These are phyloP conservation scores for Yamadazyma akitaensis DNA, from an alignment of 805 yeast species.

Conservation along the genomic window DNA sequence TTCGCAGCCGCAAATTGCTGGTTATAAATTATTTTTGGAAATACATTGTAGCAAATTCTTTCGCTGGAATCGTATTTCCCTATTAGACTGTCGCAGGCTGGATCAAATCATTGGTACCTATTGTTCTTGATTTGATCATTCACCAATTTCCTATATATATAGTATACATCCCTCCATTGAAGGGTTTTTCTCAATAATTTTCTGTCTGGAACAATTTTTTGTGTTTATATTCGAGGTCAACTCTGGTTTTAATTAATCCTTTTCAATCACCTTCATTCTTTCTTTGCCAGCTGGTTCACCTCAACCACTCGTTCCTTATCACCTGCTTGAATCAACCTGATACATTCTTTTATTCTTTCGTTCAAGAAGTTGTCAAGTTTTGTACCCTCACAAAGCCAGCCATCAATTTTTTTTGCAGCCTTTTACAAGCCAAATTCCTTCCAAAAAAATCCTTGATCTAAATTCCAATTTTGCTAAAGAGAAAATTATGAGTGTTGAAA, in stretches of 20 bases:
- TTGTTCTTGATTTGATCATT: conserved; percentile 1
- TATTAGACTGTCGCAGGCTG: conserved; percentile 5
- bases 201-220: neutral
- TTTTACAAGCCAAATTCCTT: neutral
- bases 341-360: too few relatives aligned
- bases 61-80: conserved; percentile 11
- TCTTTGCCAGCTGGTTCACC: neutral
- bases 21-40: neutral
- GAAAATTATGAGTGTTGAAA: conserved; percentile 29
- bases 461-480: neutral
- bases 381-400: neutral
- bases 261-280: neutral
- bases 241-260: neutral
- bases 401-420: conserved; percentile 4
- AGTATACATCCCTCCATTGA: neutral
- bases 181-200: neutral
- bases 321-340: neutral
- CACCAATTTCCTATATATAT: neutral
- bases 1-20: conserved; percentile 2
- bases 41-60: neutral
- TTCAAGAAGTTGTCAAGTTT: neutral
- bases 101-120: conserved; percentile 4
- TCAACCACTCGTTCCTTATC: neutral
- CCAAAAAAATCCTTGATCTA: neutral
- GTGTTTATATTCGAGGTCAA: neutral